Conservation (phyloP, 805 yeast species). For the Cyberlindnera sargentensis region DNA sequence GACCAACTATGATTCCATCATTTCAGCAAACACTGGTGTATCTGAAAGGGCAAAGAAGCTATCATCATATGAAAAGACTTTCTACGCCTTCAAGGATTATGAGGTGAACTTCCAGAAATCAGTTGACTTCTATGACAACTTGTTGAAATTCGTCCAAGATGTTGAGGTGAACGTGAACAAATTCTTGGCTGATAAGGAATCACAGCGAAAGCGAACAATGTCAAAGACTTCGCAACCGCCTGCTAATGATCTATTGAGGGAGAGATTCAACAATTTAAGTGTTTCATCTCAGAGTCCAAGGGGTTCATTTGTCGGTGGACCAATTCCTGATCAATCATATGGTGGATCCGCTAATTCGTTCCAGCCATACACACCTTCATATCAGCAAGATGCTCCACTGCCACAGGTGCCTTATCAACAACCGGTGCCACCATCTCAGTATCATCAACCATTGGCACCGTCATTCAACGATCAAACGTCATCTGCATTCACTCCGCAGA, state of each 20-base stretch:
- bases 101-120: slow-evolving; percentile 57
- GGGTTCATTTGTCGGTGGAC: slow-evolving; percentile 9
- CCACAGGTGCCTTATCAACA: slow-evolving; percentile 5
- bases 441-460: slow-evolving; percentile 2
- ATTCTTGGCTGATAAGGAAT: slow-evolving; percentile 20
- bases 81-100: slow-evolving; percentile 51
- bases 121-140: slow-evolving; percentile 49
- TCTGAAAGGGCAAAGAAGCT: slow-evolving; percentile 35
- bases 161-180: slow-evolving; percentile 16
- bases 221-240: slow-evolving; percentile 5
- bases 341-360: background rate
- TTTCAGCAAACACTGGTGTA: slow-evolving; percentile 35
- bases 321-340: background rate
- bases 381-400: background rate
- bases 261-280: slow-evolving; percentile 16
- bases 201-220: slow-evolving; percentile 18
- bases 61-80: slow-evolving; percentile 40
- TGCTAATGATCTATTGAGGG: slow-evolving; percentile 8
- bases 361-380: slow-evolving; percentile 10
- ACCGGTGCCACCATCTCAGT: slow-evolving; percentile 8
- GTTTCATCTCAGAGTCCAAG: slow-evolving; percentile 14
- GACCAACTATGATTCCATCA: slow-evolving; percentile 39
- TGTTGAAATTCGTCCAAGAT: slow-evolving; percentile 21
- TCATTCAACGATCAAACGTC: background rate
- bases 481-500: background rate